phyloP scores from a whole-genome alignment of 2,329 filamentous ascomycete species.

The Sporothrix euskadiensis region DNA sequence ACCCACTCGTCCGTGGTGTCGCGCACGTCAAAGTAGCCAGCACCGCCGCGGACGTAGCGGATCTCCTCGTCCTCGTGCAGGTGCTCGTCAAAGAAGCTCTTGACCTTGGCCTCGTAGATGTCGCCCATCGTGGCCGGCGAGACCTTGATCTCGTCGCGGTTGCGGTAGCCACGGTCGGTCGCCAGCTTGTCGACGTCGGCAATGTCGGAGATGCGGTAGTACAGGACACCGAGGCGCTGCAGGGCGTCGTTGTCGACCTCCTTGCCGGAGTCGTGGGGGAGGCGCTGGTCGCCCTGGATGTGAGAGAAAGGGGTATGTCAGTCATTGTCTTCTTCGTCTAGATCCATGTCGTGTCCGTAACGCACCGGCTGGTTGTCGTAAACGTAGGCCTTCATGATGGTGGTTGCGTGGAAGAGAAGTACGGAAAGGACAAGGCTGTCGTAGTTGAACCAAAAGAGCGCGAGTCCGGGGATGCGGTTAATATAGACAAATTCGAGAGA shows the following conservation, averaged over 20 bases:
- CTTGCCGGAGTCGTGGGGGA: constrained; percentile 82
- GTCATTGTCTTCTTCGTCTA: constrained; percentile 4
- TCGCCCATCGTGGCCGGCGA: constrained; percentile 83
- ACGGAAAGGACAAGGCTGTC: background rate
- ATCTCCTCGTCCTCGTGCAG: constrained; percentile 99
- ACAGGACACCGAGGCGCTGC: constrained; percentile 73
- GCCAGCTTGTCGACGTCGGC: constrained; percentile 74
- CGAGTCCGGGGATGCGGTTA: background rate
- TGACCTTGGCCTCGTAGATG: constrained; percentile 89
- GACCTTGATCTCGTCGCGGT: constrained; percentile 90
- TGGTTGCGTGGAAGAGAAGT: background rate
- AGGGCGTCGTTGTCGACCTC: constrained; percentile 66
- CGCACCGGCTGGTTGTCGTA: constrained; percentile 58
- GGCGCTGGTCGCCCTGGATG: constrained; percentile 83
- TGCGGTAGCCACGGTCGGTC: constrained; percentile 76
- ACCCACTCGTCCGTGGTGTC: constrained; percentile 85
- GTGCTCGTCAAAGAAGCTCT: constrained; percentile 91
- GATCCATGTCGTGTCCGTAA: background rate
- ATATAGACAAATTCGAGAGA: background rate
- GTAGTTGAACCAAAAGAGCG: background rate
- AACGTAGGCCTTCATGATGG: constrained; percentile 58
- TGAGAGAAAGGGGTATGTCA: background rate
- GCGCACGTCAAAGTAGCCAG: constrained; percentile 91
- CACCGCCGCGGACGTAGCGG: constrained; percentile 83
- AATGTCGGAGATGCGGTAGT: constrained; percentile 67